Conservation (phyloP, 2,329 filamentous ascomycete species). For the Harringtonia aguacate region DNA sequence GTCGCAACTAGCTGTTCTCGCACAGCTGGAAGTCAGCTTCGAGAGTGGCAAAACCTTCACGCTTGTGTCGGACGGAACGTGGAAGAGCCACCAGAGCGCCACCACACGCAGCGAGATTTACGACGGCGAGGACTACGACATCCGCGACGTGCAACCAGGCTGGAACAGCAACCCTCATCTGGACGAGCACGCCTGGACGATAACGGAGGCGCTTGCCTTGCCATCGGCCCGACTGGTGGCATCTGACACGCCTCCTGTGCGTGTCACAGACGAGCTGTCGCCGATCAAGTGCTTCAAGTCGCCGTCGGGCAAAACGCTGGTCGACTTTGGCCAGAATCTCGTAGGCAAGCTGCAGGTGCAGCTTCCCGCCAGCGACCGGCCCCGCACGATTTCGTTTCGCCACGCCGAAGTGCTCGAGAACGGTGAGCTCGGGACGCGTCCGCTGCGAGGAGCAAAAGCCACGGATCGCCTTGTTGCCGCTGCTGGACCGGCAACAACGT, state of each 20-base stretch:
- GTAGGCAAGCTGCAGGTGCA: constrained; percentile 35
- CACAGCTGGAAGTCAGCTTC: constrained; percentile 6
- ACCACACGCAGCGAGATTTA: constrained; percentile 33
- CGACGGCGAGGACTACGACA: constrained; percentile 41
- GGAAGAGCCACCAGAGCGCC: constrained; percentile 13
- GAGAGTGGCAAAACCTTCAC: constrained; percentile 13
- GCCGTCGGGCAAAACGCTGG: constrained; percentile 30
- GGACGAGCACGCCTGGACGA: constrained; percentile 8
- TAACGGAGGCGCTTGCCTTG: constrained; percentile 18
- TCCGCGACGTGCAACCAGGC: constrained; percentile 13
- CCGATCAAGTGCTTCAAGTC: constrained; percentile 20
- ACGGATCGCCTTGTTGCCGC: constrained; percentile 25
- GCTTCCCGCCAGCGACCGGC: constrained; percentile 17
- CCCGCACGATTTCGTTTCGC: constrained; percentile 25
- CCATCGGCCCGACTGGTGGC: constrained; percentile 24
- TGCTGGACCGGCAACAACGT: constrained; percentile 15
- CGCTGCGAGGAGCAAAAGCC: constrained; percentile 30
- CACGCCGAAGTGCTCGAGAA: constrained; percentile 42
- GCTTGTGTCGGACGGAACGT: constrained; percentile 2
- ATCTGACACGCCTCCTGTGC: constrained; percentile 33
- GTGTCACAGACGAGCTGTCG: constrained; percentile 21
- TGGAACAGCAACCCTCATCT: background rate
- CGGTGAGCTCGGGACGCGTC: constrained; percentile 27
- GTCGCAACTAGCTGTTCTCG: constrained; percentile 11
- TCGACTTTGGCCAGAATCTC: constrained; percentile 50